These are phyloP conservation scores for Tinospora cordifolia DNA, from an alignment of 164 flowering plant genomes.

Conservation along the genomic window DNA sequence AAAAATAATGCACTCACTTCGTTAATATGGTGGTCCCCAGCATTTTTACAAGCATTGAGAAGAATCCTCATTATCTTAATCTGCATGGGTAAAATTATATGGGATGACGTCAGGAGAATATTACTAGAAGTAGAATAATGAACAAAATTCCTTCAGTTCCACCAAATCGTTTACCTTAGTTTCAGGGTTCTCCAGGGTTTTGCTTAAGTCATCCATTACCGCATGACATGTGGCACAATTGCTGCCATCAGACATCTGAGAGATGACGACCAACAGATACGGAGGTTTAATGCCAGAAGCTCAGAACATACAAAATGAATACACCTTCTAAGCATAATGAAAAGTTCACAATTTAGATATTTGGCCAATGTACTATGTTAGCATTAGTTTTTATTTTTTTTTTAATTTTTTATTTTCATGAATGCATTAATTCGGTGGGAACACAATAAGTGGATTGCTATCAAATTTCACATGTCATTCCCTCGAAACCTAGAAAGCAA, in stretches of 20 bases:
- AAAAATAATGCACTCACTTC: constrained; percentile 13
- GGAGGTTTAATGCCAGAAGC: too few relatives aligned
- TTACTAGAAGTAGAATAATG: too few relatives aligned
- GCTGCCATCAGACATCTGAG: constrained; percentile 13
- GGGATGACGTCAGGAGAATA: not conserved
- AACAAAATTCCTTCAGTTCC: too few relatives aligned
- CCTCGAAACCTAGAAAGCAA: too few relatives aligned
- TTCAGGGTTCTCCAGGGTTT: constrained; percentile 16
- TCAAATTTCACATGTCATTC: too few relatives aligned
- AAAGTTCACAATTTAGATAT: too few relatives aligned
- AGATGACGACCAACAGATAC: not conserved
- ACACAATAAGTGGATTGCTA: too few relatives aligned
- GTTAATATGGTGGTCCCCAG: constrained; percentile 12
- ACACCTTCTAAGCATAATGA: not conserved
- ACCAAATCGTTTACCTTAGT: constrained; percentile 10
- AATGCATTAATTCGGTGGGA: too few relatives aligned
- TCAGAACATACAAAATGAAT: not conserved
- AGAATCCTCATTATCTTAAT: constrained; percentile 15
- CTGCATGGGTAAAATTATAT: constrained; percentile 8
- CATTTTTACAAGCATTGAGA: constrained; percentile 18
- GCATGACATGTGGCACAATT: constrained; percentile 14
- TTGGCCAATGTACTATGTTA: too few relatives aligned
- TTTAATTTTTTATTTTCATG: too few relatives aligned
- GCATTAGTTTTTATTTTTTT: too few relatives aligned
- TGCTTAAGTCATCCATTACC: constrained; percentile 10